A percentile compares a stretch with the other conserved stretches of the same genome.
phyloP scores from a whole-genome alignment of 2,329 filamentous ascomycete genomes.

The Huntiella abstrusa region DNA sequence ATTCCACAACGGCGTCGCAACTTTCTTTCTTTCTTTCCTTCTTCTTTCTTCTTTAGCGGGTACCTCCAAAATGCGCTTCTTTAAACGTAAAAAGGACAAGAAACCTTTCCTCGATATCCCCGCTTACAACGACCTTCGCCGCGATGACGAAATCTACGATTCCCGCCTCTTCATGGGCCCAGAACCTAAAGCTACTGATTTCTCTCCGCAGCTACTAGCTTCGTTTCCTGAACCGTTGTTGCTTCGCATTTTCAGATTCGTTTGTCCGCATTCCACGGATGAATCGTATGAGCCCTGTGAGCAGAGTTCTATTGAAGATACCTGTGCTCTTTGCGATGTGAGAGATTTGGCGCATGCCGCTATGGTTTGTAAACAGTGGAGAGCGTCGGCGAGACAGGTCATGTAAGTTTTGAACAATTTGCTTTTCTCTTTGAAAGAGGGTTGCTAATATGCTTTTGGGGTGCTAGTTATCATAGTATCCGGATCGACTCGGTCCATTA shows the following conservation, averaged over 20 bases:
- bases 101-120: slow-evolving; percentile 18
- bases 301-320: slow-evolving; percentile 55
- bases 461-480: slow-evolving; percentile 60
- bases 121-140: slow-evolving; percentile 4
- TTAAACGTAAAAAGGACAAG: slow-evolving; percentile 19
- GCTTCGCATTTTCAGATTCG: slow-evolving; percentile 55
- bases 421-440: neutral
- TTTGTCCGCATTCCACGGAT: slow-evolving; percentile 70
- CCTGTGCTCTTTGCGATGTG: slow-evolving; percentile 86
- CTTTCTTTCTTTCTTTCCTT: neutral
- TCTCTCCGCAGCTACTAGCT: slow-evolving; percentile 26
- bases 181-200: slow-evolving; percentile 18
- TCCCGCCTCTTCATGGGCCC: neutral
- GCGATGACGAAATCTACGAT: slow-evolving; percentile 9
- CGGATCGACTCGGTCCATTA: slow-evolving; percentile 91
- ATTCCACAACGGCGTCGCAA: too few species aligned
- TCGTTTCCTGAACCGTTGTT: slow-evolving; percentile 51
- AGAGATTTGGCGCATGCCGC: slow-evolving; percentile 70
- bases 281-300: slow-evolving; percentile 67
- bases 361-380: slow-evolving; percentile 57
- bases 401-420: slow-evolving; percentile 34
- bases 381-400: slow-evolving; percentile 27
- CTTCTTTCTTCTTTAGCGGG: neutral
- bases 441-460: neutral
- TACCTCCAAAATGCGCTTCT: slow-evolving; percentile 14